phyloP scores from a whole-genome alignment of 495 filamentous ascomycete species.

The Alectoria sarmentosa region DNA sequence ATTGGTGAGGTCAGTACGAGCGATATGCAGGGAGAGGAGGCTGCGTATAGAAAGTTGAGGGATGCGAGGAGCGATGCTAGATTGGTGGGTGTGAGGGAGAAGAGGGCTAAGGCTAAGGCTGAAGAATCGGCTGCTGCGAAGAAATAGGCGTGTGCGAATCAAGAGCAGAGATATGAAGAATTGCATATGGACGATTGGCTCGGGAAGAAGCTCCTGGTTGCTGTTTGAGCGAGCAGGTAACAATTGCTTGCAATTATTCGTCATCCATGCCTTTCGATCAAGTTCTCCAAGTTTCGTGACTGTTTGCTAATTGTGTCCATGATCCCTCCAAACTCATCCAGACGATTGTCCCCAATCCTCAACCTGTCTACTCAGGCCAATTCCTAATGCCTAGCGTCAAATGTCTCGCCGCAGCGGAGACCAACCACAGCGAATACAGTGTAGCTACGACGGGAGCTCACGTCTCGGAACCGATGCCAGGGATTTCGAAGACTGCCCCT shows the following conservation, averaged over 20 bases:
- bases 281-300: background rate
- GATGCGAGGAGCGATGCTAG: slow-evolving; percentile 79
- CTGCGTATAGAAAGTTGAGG: slow-evolving; percentile 78
- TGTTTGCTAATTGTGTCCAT: background rate
- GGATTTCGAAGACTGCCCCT: too few species aligned
- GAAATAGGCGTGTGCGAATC: slow-evolving; percentile 54
- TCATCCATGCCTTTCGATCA: background rate
- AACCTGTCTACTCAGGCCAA: background rate
- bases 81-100: slow-evolving; percentile 75
- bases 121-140: slow-evolving; percentile 81
- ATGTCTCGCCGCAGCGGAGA: too few species aligned
- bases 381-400: too few species aligned
- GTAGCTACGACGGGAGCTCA: too few species aligned
- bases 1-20: slow-evolving; percentile 75
- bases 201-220: background rate
- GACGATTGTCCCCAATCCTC: background rate
- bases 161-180: background rate
- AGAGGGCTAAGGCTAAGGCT: slow-evolving; percentile 88
- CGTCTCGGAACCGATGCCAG: too few species aligned
- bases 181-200: background rate
- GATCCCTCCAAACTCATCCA: background rate
- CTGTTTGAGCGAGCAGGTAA: background rate
- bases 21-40: slow-evolving; percentile 69
- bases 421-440: background rate
- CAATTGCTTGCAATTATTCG: background rate